Base-by-base conservation (phyloP, 495 filamentous ascomycete species). In the Clavariopsis aquatica region DNA sequence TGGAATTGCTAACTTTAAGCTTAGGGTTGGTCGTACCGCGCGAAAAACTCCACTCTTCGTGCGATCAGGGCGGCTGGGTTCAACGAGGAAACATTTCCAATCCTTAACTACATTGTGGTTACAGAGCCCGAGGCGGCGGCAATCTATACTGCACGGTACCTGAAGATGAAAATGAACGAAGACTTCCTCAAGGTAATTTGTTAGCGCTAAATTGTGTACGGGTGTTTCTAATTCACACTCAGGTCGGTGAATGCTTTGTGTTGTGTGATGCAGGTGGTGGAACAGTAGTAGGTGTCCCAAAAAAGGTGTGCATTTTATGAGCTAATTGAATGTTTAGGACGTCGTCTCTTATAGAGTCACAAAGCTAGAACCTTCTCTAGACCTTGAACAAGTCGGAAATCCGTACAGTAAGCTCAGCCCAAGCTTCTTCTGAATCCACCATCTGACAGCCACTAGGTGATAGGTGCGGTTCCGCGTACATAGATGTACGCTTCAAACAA, bases 71-170 rank as follows among this genome's bases (percentile, higher is more conserved):
- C 46, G 9, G 64, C 64, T 19, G 64, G 64, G 8, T 67, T 67
- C 53, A 62, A 62, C 36, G 13, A 43, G 23, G 15, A 24, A 9
- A 26, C 27, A 3, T 67, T 67, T 22, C 57, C 47, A 1, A 29
- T 47, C 1, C 29, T 67, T 3, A 17, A 52, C 0, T 47, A 49
- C 19, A 38, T 62, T 38, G 7, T 67, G 8, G 52, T 67, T 0
- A 41, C 64, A 1, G 64, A 67, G 27, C 57, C 64, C 10, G 64
- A 67, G 57, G 64, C 64, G 12, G 59, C 64, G 28, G 64, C 64
- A 10, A 27, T 67, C 0, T 67, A 67, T 29, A 62, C 59, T 15
- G 52, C 52, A 20, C 1, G 34, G 28, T 62, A 45, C 52, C 3
- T 67, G 49, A 67, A 52, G 28, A 15, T 45, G 5, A 3, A 19